A percentile compares a stretch with the other conserved stretches of the same genome.
Conservation (phyloP, 176 grass and related monocot species). For the Carex scoparia region DNA sequence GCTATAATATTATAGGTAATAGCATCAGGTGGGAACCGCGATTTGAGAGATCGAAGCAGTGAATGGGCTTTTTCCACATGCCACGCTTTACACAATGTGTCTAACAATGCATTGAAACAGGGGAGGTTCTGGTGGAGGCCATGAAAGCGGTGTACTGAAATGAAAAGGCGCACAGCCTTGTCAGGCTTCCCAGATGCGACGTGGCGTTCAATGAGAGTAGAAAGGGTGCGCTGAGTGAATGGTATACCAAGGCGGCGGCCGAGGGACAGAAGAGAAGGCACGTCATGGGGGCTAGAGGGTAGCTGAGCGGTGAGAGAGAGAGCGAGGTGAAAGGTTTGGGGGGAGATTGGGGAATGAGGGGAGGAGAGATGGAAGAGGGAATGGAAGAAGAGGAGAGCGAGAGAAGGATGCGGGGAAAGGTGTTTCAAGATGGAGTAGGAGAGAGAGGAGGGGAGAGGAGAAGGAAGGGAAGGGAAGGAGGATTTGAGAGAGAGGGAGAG, state of each 20-base stretch:
- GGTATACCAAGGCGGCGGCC: conserved; percentile 43
- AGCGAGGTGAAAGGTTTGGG: conserved; percentile 65
- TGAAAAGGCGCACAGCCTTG: conserved; percentile 67
- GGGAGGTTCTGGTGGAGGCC: conserved; percentile 48
- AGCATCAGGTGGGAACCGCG: conserved; percentile 54
- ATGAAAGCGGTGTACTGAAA: conserved; percentile 63
- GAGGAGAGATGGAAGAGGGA: conserved; percentile 62
- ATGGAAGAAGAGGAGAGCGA: conserved; percentile 89
- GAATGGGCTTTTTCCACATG: conserved; percentile 70
- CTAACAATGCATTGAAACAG: conserved; percentile 78
- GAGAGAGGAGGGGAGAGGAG: conserved; percentile 21
- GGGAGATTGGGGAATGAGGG: conserved; percentile 32
- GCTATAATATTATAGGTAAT: conserved; percentile 80
- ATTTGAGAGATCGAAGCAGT: conserved; percentile 50
- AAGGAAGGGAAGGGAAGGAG: conserved; percentile 11
- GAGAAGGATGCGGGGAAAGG: conserved; percentile 62
- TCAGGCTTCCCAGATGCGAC: conserved; percentile 63
- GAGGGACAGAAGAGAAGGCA: conserved; percentile 56
- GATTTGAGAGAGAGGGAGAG: conserved; percentile 43
- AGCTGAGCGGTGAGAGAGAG: conserved; percentile 70
- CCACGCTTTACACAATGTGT: conserved; percentile 61
- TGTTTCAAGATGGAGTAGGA: conserved; percentile 64
- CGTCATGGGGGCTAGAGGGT: conserved; percentile 38
- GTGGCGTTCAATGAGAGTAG: conserved; percentile 64
- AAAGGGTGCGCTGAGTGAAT: conserved; percentile 68